phyloP scores from a whole-genome alignment of 371 early-diverging fungal species.

The Apophysomyces sp. region DNA sequence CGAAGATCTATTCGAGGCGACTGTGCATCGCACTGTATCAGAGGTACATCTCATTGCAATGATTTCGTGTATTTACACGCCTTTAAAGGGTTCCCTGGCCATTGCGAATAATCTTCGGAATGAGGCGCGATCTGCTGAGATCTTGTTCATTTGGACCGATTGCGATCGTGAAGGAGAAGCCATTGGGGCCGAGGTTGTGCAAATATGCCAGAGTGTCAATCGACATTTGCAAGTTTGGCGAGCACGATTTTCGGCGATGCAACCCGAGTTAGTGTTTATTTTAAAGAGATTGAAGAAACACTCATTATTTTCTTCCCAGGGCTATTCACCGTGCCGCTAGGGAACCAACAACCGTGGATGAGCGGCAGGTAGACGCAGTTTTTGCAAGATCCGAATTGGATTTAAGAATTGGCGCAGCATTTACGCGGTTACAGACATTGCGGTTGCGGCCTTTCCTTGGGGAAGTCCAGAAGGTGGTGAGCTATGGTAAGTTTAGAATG shows the following conservation, averaged over 20 bases:
- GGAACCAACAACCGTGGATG: conserved; percentile 70
- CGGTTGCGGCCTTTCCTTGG: conserved; percentile 52
- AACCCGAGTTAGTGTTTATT: conserved; percentile 44
- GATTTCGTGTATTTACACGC: conserved; percentile 11
- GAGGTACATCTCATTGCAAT: conserved; percentile 8
- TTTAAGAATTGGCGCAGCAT: conserved; percentile 94
- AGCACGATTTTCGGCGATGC: conserved; percentile 85
- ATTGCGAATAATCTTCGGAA: conserved; percentile 53
- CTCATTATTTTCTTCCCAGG: conserved; percentile 19
- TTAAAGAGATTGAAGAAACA: not conserved
- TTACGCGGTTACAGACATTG: conserved; percentile 96
- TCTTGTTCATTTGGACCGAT: conserved; percentile 99
- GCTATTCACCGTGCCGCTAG: conserved; percentile 86
- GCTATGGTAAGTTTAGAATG: conserved; percentile 72
- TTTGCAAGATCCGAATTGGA: conserved; percentile 95
- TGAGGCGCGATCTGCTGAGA: conserved; percentile 61
- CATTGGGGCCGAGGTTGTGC: conserved; percentile 89
- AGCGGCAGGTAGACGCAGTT: conserved; percentile 86
- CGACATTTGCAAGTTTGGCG: conserved; percentile 66
- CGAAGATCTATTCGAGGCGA: conserved; percentile 65
- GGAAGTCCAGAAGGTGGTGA: conserved; percentile 64
- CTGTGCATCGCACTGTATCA: conserved; percentile 42
- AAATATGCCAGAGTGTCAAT: conserved; percentile 68
- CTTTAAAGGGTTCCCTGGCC: not conserved
- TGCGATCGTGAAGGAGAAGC: conserved; percentile 99